Conservation (phyloP, 2,329 filamentous ascomycete species). For the Elsinoe batatas region DNA sequence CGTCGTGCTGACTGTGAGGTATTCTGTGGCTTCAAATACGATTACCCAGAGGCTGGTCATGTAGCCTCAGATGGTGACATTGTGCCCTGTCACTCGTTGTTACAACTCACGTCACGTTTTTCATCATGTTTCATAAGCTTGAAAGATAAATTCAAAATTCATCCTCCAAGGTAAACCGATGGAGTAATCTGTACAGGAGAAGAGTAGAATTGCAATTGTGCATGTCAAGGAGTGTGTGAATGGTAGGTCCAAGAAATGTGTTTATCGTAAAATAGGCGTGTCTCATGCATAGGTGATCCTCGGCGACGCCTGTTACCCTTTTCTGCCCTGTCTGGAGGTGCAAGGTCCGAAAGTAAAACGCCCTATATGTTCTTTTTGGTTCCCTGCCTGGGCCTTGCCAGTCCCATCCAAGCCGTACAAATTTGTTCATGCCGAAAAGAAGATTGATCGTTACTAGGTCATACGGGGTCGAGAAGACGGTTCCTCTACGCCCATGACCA, state of each 20-base stretch:
- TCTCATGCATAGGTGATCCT: constrained; percentile 6
- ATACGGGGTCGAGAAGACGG: neutral
- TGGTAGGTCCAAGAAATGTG: constrained; percentile 2
- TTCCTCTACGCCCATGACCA: constrained; percentile 31
- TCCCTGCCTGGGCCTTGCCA: neutral
- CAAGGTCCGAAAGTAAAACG: neutral
- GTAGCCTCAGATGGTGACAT: neutral
- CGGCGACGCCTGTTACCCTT: constrained; percentile 1
- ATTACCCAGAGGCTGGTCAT: neutral
- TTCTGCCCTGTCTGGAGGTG: constrained; percentile 4
- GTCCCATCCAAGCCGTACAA: neutral
- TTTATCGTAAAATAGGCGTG: constrained; percentile 9
- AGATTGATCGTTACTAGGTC: constrained; percentile 6
- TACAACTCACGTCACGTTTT: neutral
- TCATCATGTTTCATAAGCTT: neutral
- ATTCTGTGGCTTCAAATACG: neutral
- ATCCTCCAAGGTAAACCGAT: neutral
- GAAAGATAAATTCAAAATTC: neutral
- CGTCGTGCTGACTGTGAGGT: neutral
- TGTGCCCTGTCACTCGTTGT: neutral
- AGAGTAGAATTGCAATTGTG: constrained; percentile 1
- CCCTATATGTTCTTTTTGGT: constrained; percentile 5
- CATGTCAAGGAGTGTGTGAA: neutral
- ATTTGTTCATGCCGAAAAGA: constrained; percentile 14
- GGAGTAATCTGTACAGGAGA: constrained; percentile 4